phyloP scores from a whole-genome alignment of 495 filamentous ascomycete species.

The Aspergillus homomorphus region DNA sequence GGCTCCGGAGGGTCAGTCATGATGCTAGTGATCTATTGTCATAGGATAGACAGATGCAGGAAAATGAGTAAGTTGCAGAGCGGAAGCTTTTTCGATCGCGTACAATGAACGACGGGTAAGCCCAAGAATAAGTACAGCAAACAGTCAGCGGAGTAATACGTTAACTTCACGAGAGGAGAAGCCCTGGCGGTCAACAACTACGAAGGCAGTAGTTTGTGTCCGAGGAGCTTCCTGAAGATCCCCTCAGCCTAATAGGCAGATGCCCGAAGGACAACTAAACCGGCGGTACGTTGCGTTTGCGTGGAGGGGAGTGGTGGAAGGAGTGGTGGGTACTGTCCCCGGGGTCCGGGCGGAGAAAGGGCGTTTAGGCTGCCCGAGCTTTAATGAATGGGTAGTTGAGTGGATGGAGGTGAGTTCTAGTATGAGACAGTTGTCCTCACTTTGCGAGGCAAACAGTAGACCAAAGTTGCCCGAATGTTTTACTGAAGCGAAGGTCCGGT shows the following conservation, averaged over 20 bases:
- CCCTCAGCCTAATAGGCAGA: slow-evolving; percentile 25
- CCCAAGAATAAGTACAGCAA: slow-evolving; percentile 14
- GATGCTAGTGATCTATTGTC: slow-evolving; percentile 20
- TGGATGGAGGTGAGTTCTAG: neutral
- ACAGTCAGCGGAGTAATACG: slow-evolving; percentile 16
- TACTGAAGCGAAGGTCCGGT: neutral
- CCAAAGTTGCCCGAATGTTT: neutral
- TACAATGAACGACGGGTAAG: slow-evolving; percentile 17
- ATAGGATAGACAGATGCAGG: slow-evolving; percentile 21
- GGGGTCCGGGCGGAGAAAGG: neutral
- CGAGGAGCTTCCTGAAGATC: slow-evolving; percentile 6
- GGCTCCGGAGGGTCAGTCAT: slow-evolving; percentile 46
- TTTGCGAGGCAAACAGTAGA: neutral
- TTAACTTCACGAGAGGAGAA: slow-evolving; percentile 14
- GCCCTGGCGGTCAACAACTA: neutral
- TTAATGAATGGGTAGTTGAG: neutral
- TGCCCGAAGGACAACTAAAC: slow-evolving; percentile 22
- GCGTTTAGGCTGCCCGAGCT: neutral
- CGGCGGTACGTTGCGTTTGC: slow-evolving; percentile 3
- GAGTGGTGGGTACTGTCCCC: slow-evolving; percentile 5
- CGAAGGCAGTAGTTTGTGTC: neutral
- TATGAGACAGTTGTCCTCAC: neutral
- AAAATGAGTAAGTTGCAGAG: slow-evolving; percentile 16
- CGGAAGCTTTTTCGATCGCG: slow-evolving; percentile 15
- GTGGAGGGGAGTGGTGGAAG: slow-evolving; percentile 13